Evolutionary conservation across 192 early-diverging fungal species (phyloP).

Genomic region (Coemansia sp.): DNA sequence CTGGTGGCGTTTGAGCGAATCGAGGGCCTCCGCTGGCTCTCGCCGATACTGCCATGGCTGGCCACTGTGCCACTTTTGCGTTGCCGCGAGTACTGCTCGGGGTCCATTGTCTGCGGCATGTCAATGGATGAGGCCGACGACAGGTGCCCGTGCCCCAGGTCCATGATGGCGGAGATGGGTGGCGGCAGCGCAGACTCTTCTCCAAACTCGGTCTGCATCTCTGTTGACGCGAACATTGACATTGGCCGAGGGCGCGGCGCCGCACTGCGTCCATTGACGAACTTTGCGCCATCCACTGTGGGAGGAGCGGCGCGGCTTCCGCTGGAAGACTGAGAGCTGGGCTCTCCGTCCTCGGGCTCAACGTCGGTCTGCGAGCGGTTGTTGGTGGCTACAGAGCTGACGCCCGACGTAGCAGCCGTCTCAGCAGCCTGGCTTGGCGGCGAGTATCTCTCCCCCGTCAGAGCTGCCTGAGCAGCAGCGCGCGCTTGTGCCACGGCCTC

Average conservation of each 20-base stretch:
- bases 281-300: neutral
- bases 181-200: constrained; percentile 31
- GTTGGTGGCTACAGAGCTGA: constrained; percentile 29
- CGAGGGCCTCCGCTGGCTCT: constrained; percentile 21
- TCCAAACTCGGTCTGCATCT: constrained; percentile 40
- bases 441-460: constrained; percentile 26
- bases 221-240: constrained; percentile 55
- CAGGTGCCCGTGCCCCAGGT: constrained; percentile 27
- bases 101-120: constrained; percentile 23
- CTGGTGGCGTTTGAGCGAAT: constrained; percentile 8
- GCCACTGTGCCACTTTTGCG: constrained; percentile 3
- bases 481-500: constrained; percentile 46
- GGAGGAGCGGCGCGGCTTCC: neutral
- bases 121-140: constrained; percentile 50
- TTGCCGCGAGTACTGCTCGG: constrained; percentile 19
- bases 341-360: constrained; percentile 16
- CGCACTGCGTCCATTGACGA: neutral
- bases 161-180: constrained; percentile 43
- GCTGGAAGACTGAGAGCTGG: neutral
- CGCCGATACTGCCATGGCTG: constrained; percentile 36
- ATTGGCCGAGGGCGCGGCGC: constrained; percentile 45
- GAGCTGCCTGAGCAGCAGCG: constrained; percentile 45
- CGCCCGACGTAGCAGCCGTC: constrained; percentile 20
- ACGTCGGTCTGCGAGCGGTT: constrained; percentile 27
- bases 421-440: neutral